Percentiles rank a stretch among this genome's conserved stretches.
phyloP scores from a whole-genome alignment of 2,329 filamentous ascomycete species.

The Thielaviopsis populi region DNA sequence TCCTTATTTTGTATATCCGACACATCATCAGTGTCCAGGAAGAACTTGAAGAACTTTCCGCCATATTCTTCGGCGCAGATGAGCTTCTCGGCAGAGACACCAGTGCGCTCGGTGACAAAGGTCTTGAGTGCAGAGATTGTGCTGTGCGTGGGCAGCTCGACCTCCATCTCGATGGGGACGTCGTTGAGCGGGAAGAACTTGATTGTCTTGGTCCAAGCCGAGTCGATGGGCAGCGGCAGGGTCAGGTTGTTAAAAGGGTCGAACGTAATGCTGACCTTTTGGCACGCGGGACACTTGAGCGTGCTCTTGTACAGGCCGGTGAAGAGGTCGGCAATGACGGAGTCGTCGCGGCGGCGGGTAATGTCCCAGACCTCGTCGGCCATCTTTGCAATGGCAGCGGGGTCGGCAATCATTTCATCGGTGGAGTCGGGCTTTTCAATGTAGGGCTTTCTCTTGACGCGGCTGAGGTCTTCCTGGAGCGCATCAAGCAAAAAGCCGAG shows the following conservation, averaged over 20 bases:
- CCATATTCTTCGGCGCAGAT: constrained; percentile 73
- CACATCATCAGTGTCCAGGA: constrained; percentile 52
- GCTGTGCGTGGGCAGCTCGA: constrained; percentile 68
- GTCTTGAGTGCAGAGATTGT: constrained; percentile 54
- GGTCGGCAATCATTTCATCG: constrained; percentile 82
- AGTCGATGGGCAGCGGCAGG: constrained; percentile 75
- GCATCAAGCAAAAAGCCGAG: constrained; percentile 88
- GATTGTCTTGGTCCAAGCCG: constrained; percentile 59
- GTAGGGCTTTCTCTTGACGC: constrained; percentile 90
- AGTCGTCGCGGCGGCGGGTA: constrained; percentile 83
- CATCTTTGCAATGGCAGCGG: constrained; percentile 64
- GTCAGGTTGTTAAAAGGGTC: constrained; percentile 95
- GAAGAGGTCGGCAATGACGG: constrained; percentile 87
- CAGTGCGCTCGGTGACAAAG: constrained; percentile 52
- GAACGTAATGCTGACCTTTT: constrained; percentile 96
- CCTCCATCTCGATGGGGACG: constrained; percentile 51
- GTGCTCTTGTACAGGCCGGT: constrained; percentile 98
- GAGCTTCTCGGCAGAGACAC: constrained; percentile 49
- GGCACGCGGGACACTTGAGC: constrained; percentile 75
- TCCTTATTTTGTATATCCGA: constrained; percentile 57
- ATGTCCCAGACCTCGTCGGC: constrained; percentile 84
- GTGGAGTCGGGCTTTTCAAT: constrained; percentile 96
- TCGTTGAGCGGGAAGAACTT: constrained; percentile 66
- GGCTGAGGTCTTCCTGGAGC: constrained; percentile 86
- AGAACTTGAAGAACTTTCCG: constrained; percentile 73